Percentiles rank a stretch among this genome's conserved stretches.
Evolutionary conservation across 2,329 filamentous ascomycete species (phyloP).

Genomic region (Knufia petricola): DNA sequence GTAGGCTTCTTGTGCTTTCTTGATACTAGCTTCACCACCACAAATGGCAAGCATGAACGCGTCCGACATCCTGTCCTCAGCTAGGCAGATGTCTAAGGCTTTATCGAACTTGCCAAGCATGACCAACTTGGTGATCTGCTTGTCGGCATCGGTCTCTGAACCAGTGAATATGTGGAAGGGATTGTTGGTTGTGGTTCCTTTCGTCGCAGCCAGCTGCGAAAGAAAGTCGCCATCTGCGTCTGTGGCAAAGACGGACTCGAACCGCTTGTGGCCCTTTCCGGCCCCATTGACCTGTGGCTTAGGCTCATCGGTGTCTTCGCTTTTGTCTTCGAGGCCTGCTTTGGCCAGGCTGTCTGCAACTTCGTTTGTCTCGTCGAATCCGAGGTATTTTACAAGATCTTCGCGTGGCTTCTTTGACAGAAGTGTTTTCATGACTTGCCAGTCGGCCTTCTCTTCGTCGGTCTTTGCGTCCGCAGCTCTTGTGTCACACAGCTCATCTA

Average conservation of each 20-base stretch:
- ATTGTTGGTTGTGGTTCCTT: conserved; percentile 85
- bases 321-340: conserved; percentile 26
- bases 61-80: conserved; percentile 84
- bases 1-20: conserved; percentile 88
- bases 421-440: conserved; percentile 86
- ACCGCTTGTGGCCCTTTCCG: conserved; percentile 50
- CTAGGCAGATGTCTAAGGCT: conserved; percentile 78
- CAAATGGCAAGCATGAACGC: conserved; percentile 98
- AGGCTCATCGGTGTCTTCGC: conserved; percentile 30
- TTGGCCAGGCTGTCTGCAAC: conserved; percentile 31
- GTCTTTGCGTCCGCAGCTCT: conserved; percentile 66
- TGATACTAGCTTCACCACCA: conserved; percentile 82
- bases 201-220: conserved; percentile 72
- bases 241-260: conserved; percentile 72
- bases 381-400: conserved; percentile 78
- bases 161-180: conserved; percentile 85
- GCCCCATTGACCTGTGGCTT: conserved; percentile 38
- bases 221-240: conserved; percentile 72
- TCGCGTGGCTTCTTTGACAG: conserved; percentile 76
- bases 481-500: conserved; percentile 68
- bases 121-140: conserved; percentile 74
- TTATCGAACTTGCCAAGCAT: conserved; percentile 86
- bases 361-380: conserved; percentile 60
- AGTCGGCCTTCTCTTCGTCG: conserved; percentile 91
- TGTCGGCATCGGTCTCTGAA: conserved; percentile 73